These are phyloP conservation scores for Fusarium nematophilum DNA, from an alignment of 2,329 filamentous ascomycete genomes.

Conservation along the genomic window DNA sequence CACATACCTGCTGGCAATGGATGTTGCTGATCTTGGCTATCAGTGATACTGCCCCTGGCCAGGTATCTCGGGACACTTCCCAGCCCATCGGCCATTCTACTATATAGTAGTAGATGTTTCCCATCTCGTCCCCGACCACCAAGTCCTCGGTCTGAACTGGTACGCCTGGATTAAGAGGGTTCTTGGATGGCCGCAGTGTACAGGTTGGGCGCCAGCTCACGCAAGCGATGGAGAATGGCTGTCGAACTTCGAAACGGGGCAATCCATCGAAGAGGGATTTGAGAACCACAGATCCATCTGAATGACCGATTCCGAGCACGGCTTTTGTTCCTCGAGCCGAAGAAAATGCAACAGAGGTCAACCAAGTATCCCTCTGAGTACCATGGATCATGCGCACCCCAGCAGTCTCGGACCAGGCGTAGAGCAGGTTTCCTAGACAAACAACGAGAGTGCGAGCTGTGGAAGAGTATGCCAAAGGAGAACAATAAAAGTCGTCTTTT, in stretches of 20 bases:
- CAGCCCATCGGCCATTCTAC: slow-evolving; percentile 82
- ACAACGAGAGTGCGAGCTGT: slow-evolving; percentile 83
- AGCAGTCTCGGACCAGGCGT: slow-evolving; percentile 85
- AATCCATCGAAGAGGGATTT: slow-evolving; percentile 79
- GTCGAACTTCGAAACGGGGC: slow-evolving; percentile 79
- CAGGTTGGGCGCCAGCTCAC: slow-evolving; percentile 81
- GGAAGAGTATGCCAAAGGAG: slow-evolving; percentile 84
- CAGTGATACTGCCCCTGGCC: slow-evolving; percentile 82
- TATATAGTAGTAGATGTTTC: slow-evolving; percentile 87
- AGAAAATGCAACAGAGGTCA: slow-evolving; percentile 93
- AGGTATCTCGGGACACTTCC: slow-evolving; percentile 73
- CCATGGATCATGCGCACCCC: slow-evolving; percentile 67
- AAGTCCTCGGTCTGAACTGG: slow-evolving; percentile 81
- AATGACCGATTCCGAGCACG: slow-evolving; percentile 87
- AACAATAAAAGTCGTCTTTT: slow-evolving; percentile 97
- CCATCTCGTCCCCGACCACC: slow-evolving; percentile 84
- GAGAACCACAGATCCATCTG: slow-evolving; percentile 79
- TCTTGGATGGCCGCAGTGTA: slow-evolving; percentile 63
- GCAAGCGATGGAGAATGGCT: slow-evolving; percentile 79
- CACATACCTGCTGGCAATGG: slow-evolving; percentile 92
- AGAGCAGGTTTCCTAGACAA: slow-evolving; percentile 81
- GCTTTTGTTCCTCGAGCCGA: slow-evolving; percentile 78
- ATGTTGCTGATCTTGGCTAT: slow-evolving; percentile 77
- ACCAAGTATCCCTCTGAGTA: slow-evolving; percentile 54
- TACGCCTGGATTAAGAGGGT: slow-evolving; percentile 57